Evolutionary conservation across 306 rosid species (phyloP), one percentile per base, ranked within the genome.

Genomic region (Crotalaria pallida): DNA sequence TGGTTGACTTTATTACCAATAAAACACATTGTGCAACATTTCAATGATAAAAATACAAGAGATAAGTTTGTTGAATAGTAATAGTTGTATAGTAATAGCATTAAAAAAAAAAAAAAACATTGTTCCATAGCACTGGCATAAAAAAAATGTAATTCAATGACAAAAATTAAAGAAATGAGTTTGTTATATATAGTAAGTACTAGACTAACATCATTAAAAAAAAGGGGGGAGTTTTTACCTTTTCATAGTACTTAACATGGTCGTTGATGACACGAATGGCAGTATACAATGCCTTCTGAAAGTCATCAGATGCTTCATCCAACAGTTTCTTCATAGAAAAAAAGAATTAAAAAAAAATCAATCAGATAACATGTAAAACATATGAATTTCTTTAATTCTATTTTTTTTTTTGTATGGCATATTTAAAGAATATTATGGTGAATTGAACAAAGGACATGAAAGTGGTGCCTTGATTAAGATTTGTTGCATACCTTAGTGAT

Each of bases 241-340:
- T 89, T 56, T 86, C 96, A 62, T 79, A 92, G 83, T 92, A 92
- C 80, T 85, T 89, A 24, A 51, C 38, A 47, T 74, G 97, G 61
- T 89, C 92, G 56, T 27, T 79, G 76, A 79, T 77, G 84, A 78
- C 23, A 19, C 96, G 88, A 55, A 89, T 79, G 8, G 80, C 72
- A 11, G 92, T 74, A 43, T 75, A 83, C 60, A 92, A 61, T 21
- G 88, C 92, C 72, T 65, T 83, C 18, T 79, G 84, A 58, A 87
- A 79, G 1, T 51, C 86, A 53, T 74, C 80, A 27, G 65, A 65
- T 50, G 23, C 7, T 26, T 85, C 91, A 45, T 76, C 82, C 84
- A 83, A 71, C 81, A 87, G 73, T 67, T 75, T 70, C 97, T 91
- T 78, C 41, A 34, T 6, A 19, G 29, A 48, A 4, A 3, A 22